Percentiles rank a stretch among this genome's conserved stretches.
Conservation (phyloP, 345 rosid genomes). For the Brassica cretica region DNA sequence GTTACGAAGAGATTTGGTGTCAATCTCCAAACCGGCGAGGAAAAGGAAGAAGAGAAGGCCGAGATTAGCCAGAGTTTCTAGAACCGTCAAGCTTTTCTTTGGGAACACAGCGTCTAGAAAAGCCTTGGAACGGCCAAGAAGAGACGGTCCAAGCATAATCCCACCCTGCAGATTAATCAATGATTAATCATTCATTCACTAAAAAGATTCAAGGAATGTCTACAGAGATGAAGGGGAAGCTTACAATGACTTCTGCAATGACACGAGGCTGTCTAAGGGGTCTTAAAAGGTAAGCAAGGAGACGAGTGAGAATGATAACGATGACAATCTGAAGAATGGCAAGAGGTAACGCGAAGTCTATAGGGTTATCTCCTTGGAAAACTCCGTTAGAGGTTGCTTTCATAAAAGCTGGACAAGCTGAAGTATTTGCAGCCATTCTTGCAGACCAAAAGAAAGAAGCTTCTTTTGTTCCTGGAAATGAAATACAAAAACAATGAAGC, state of each 20-base stretch:
- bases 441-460: not conserved
- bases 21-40: constrained; percentile 73
- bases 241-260: constrained; percentile 74
- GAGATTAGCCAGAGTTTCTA: constrained; percentile 71
- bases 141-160: constrained; percentile 77
- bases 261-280: constrained; percentile 84
- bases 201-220: not conserved
- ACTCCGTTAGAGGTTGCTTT: constrained; percentile 71
- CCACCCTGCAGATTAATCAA: constrained; percentile 56
- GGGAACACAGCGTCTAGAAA: constrained; percentile 61
- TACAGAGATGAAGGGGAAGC: constrained; percentile 13
- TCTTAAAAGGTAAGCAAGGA: constrained; percentile 60
- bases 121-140: constrained; percentile 54
- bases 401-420: constrained; percentile 55
- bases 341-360: constrained; percentile 71
- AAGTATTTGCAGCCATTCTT: constrained; percentile 45
- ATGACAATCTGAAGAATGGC: constrained; percentile 68
- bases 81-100: constrained; percentile 54
- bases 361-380: constrained; percentile 70
- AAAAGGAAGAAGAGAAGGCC: constrained; percentile 76
- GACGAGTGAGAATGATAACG: constrained; percentile 60
- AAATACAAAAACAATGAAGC: not conserved
- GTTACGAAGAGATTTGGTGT: constrained; percentile 49
- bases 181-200: not conserved
- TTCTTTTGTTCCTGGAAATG: not conserved